Percentiles rank a stretch among this genome's conserved stretches.
Conservation (phyloP, 2,329 filamentous ascomycete genomes). For the Clonostachys chloroleuca region DNA sequence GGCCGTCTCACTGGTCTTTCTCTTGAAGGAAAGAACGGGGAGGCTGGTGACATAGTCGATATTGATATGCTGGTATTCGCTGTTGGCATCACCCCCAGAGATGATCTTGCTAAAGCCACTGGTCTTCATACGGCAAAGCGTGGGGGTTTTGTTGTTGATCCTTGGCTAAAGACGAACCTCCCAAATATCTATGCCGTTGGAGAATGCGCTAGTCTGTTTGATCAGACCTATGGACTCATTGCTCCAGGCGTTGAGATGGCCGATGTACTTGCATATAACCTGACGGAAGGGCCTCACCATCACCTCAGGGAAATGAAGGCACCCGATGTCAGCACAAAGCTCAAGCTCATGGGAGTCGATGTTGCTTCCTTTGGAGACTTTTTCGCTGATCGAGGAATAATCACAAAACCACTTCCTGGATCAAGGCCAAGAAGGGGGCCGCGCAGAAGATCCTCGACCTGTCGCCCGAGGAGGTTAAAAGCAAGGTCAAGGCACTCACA, state of each 20-base stretch:
- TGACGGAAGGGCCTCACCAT: conserved; percentile 80
- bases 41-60: conserved; percentile 52
- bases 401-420: conserved; percentile 22
- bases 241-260: conserved; percentile 91
- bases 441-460: neutral
- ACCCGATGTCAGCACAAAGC: conserved; percentile 85
- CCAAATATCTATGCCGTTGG: conserved; percentile 81
- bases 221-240: conserved; percentile 83
- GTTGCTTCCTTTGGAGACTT: conserved; percentile 93
- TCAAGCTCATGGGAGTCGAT: conserved; percentile 85
- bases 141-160: conserved; percentile 71
- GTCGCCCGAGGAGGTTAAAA: conserved; percentile 3
- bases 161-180: conserved; percentile 63
- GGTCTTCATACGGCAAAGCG: conserved; percentile 70
- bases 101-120: conserved; percentile 67
- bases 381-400: conserved; percentile 71
- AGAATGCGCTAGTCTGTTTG: conserved; percentile 87
- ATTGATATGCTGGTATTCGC: conserved; percentile 86
- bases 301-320: conserved; percentile 67
- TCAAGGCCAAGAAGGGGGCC: conserved; percentile 9
- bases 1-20: conserved; percentile 69
- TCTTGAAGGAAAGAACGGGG: conserved; percentile 67
- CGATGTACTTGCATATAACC: conserved; percentile 84
- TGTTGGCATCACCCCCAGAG: conserved; percentile 80
- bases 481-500: conserved; percentile 70